Conservation (phyloP, 2,329 filamentous ascomycete genomes). For the Periconia sp. region DNA sequence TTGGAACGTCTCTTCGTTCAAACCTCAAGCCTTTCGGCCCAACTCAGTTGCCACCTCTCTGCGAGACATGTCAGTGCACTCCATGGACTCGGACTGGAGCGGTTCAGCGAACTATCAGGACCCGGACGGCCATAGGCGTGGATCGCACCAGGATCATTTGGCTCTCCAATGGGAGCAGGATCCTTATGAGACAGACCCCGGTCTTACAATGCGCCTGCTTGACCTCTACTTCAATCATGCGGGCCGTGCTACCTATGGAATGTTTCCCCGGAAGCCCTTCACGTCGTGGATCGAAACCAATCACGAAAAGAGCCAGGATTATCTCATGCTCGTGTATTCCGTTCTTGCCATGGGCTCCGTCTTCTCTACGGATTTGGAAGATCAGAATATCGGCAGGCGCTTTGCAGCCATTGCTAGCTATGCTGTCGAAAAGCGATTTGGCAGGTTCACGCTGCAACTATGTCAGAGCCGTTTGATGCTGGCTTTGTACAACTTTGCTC, state of each 20-base stretch:
- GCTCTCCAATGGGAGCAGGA: slow-evolving; percentile 53
- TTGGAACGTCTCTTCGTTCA: slow-evolving; percentile 32
- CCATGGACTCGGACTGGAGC: slow-evolving; percentile 38
- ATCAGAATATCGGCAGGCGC: slow-evolving; percentile 47
- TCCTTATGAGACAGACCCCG: slow-evolving; percentile 55
- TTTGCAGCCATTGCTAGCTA: slow-evolving; percentile 61
- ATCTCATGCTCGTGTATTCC: slow-evolving; percentile 63
- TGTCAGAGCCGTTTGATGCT: slow-evolving; percentile 69
- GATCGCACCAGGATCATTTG: slow-evolving; percentile 36
- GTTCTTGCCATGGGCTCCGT: slow-evolving; percentile 60
- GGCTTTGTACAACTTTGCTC: slow-evolving; percentile 65
- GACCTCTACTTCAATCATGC: slow-evolving; percentile 61
- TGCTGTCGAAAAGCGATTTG: slow-evolving; percentile 55
- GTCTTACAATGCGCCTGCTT: slow-evolving; percentile 54
- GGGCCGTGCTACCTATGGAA: slow-evolving; percentile 56
- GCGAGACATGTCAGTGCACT: slow-evolving; percentile 38
- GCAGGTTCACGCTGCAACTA: slow-evolving; percentile 62
- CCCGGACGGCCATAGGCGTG: slow-evolving; percentile 29
- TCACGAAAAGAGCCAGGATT: slow-evolving; percentile 53
- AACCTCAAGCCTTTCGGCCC: slow-evolving; percentile 28
- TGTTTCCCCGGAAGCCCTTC: slow-evolving; percentile 59
- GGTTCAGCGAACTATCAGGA: slow-evolving; percentile 29
- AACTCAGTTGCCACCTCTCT: slow-evolving; percentile 20
- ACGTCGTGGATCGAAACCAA: slow-evolving; percentile 55
- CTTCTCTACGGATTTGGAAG: slow-evolving; percentile 54